Evolutionary conservation across 768 basidiomycete genomes (phyloP).

Genomic region (Boletus insuetus): DNA sequence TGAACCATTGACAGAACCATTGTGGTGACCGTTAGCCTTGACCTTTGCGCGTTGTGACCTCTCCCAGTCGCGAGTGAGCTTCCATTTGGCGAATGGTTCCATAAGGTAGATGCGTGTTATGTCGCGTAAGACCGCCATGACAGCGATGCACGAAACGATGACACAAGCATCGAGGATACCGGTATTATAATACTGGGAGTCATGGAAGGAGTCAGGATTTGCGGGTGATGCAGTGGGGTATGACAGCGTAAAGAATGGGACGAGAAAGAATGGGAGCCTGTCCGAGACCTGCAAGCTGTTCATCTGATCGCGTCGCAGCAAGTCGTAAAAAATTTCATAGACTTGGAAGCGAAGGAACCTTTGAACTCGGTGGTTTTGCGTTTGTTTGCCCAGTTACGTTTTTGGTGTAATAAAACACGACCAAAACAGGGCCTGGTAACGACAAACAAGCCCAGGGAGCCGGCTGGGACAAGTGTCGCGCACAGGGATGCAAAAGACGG

Average conservation of each 20-base stretch:
- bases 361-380: constrained; percentile 20
- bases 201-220: constrained; percentile 67
- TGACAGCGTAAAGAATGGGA: constrained; percentile 73
- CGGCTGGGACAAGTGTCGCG: neutral
- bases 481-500: neutral
- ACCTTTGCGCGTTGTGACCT: constrained; percentile 19
- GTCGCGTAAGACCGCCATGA: constrained; percentile 88
- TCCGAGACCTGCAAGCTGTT: constrained; percentile 33
- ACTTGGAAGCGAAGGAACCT: constrained; percentile 17
- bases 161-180: constrained; percentile 80
- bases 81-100: constrained; percentile 79
- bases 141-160: constrained; percentile 74
- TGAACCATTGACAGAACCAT: constrained; percentile 23
- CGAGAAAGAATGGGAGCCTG: constrained; percentile 51
- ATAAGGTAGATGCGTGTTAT: constrained; percentile 67
- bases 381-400: constrained; percentile 34
- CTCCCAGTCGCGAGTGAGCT: constrained; percentile 56
- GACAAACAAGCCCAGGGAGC: constrained; percentile 5
- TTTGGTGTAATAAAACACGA: constrained; percentile 24
- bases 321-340: constrained; percentile 37
- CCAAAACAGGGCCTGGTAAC: constrained; percentile 13
- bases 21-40: constrained; percentile 26
- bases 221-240: constrained; percentile 58
- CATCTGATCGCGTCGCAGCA: constrained; percentile 34
- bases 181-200: constrained; percentile 65